Conservation (phyloP, 2,329 filamentous ascomycete genomes). For the Dryadomyces quercivorus region DNA sequence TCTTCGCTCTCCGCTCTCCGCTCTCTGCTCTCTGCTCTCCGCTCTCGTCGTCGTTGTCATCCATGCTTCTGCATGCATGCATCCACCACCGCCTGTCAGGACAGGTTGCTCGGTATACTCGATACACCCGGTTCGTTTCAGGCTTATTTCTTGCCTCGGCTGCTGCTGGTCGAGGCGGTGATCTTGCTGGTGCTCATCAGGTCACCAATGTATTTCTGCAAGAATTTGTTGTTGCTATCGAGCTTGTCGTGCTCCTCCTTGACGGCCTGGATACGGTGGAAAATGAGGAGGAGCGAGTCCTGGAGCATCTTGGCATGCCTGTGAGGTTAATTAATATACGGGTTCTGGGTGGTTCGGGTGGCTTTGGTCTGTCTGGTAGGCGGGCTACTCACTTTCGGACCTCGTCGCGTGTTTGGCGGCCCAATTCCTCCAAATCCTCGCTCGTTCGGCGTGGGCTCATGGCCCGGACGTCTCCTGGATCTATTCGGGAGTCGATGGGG, state of each 20-base stretch:
- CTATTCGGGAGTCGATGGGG: slow-evolving; percentile 61
- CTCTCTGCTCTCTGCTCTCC: too few species aligned
- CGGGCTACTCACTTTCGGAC: slow-evolving; percentile 36
- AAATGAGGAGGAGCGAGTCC: slow-evolving; percentile 76
- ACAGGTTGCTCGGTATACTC: too few species aligned
- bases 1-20: too few species aligned
- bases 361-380: not conserved
- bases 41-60: too few species aligned
- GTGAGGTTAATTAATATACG: not conserved
- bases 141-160: slow-evolving; percentile 39
- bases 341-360: not conserved
- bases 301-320: slow-evolving; percentile 86
- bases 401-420: slow-evolving; percentile 65
- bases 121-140: too few species aligned
- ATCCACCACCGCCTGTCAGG: not conserved
- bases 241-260: slow-evolving; percentile 93
- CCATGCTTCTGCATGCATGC: too few species aligned
- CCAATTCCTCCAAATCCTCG: slow-evolving; percentile 79
- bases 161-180: slow-evolving; percentile 36
- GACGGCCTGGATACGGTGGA: slow-evolving; percentile 89
- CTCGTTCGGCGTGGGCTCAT: slow-evolving; percentile 91
- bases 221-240: slow-evolving; percentile 90
- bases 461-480: slow-evolving; percentile 76
- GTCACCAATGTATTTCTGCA: slow-evolving; percentile 96
- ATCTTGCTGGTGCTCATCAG: slow-evolving; percentile 79